Base-by-base conservation (phyloP, 2,329 filamentous ascomycete species). In the Cladosporium sp. region DNA sequence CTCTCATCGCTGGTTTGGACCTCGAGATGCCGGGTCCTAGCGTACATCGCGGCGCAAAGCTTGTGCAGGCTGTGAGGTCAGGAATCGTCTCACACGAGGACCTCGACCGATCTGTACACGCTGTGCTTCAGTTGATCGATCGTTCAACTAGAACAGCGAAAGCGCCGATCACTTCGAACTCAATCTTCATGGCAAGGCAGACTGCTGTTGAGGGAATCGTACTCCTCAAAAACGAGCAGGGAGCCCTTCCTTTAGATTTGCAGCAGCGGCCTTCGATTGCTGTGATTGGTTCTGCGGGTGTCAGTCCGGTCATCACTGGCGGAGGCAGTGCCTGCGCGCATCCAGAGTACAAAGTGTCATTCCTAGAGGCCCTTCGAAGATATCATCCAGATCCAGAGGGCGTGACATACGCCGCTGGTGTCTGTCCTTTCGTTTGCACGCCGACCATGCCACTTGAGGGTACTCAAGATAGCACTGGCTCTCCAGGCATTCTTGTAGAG, bases 1-100 rank as follows among this genome's bases (percentile, higher is more conserved):
- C 82, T n/a, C 85, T 89, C 2, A 78, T 84, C 43, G 88, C 89
- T 30, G 90, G 90, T 34, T 76, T 93, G 34, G 91, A 95, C 72
- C 91, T 95, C 86, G 82, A 83, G 20, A 95, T 94, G 90, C 89
- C 89, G 0, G 90, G 90, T 45, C 92, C 96, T 12, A 34, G 25
- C 34, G 45, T n/a, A 3, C 30, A 36, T 11, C 45, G 45, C n/a
- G 45, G 69, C 30, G 42, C 42, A 25, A 30, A 50, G 28, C 45
- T 50, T 50, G 45, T 34, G 11, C 22, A 17, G n/a, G 42, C 20
- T 9, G 7, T 45, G 5, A 19, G 42, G 3, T 11, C 19, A 25
- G 22, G 42, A 25, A 3, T 28, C 25, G 22, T 45, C 42, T 45
- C 42, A 14, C 42, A 45, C 22, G 22, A 50, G 17, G 45, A 50